Percentiles rank a stretch among this genome's conserved stretches.
Evolutionary conservation across 768 basidiomycete genomes (phyloP).

Genomic region (Lactifluus pinguis): DNA sequence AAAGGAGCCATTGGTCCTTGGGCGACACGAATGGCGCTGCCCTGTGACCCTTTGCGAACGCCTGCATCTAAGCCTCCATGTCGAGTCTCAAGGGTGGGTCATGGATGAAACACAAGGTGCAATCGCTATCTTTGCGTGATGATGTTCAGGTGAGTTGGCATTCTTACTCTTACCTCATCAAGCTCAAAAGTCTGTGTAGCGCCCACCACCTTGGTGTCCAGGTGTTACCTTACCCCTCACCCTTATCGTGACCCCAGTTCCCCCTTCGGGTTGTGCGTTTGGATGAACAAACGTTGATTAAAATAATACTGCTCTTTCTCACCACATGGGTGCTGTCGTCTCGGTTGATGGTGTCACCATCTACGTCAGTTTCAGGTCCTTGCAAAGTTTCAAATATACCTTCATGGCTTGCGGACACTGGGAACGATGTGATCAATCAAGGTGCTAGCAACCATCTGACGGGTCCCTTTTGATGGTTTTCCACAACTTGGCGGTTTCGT

Average conservation of each 20-base stretch:
- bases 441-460: neutral
- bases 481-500: neutral
- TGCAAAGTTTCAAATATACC: neutral
- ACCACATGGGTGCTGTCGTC: neutral
- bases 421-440: neutral
- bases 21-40: conserved; percentile 18
- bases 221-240: neutral
- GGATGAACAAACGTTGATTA: neutral
- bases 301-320: conserved; percentile 6
- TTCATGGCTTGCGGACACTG: neutral
- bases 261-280: neutral
- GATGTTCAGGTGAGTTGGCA: conserved; percentile 2
- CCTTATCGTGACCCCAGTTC: neutral
- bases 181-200: neutral
- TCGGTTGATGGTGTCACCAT: neutral
- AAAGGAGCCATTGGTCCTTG: conserved; percentile 4
- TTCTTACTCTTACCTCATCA: neutral
- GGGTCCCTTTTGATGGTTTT: neutral
- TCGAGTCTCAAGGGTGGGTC: conserved; percentile 15
- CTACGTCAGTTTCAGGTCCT: neutral
- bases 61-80: conserved; percentile 12
- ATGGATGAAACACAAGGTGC: conserved; percentile 19
- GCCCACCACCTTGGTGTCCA: neutral
- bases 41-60: conserved; percentile 15
- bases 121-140: conserved; percentile 16